Base-by-base conservation (phyloP, 768 basidiomycete species). In the Leccinum subtestaceum region DNA sequence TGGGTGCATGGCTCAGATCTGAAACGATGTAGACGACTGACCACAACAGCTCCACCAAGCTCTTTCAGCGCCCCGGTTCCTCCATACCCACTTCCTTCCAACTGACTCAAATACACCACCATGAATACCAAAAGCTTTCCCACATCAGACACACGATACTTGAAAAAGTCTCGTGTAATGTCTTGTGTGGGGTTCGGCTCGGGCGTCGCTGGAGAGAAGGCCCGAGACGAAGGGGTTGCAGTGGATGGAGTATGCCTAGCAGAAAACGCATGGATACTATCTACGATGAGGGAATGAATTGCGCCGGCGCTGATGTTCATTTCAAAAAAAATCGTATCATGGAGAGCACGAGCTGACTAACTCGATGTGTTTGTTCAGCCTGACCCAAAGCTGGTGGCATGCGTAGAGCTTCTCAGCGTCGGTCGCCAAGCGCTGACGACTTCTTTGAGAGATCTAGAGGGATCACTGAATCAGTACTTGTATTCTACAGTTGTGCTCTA, bases 321-420 rank as follows among this genome's bases (percentile, higher is more conserved):
- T 5, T 57, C 38, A 61, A 32, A 46, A 54, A 29, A 11, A 47
- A 48, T 15, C 19, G n/a, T 21, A 12, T 9, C 38, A 36, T 15
- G 21, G 38, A 46, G 17, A 34, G n/a, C 8, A 27, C 13, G 9
- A 43, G 4, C 73, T 19, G 8, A 59, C 85, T 55, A 67, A 89
- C 89, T 79, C 77, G 29, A 91, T 76, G 29, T 83, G 76, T 45
- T 87, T 84, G 62, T 90, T 90, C 67, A 91, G 82, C 63, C 76
- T 76, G n/a, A 82, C 59, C 95, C 95, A 97, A 23, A 97, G 76
- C 43, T 90, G 87, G 60, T 87, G 84, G 5, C 84, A 86, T 2
- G 92, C 89, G 61, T 87, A 87, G 17, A 96, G 78, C 66, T 91
- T 93, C 73, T 97, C 95, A 2, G 92, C 93, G 67, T 97, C 90